A percentile compares a stretch with the other conserved stretches of the same genome.
Evolutionary conservation across 2,329 filamentous ascomycete species (phyloP).

Genomic region (Hypoxylon sp.): DNA sequence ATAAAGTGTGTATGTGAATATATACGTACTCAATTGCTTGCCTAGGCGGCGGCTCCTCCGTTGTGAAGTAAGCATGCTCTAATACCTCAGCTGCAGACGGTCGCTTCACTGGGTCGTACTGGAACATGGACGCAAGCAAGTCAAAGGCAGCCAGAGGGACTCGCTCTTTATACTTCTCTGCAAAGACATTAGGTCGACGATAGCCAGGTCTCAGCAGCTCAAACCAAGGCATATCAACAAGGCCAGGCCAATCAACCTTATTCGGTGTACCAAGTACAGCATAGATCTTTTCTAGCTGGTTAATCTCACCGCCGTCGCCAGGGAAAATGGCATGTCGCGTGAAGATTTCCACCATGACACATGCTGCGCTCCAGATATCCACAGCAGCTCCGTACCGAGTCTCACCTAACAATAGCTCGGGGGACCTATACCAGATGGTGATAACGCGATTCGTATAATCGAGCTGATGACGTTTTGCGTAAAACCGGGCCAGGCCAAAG

Average conservation of each 20-base stretch:
- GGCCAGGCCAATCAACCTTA: constrained; percentile 85
- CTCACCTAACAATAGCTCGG: constrained; percentile 90
- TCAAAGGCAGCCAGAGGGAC: constrained; percentile 87
- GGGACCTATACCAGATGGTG: constrained; percentile 97
- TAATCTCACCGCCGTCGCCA: constrained; percentile 95
- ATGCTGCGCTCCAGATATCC: constrained; percentile 97
- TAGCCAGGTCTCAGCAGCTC: constrained; percentile 87
- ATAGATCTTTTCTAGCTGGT: constrained; percentile 97
- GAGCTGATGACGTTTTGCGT: constrained; percentile 89
- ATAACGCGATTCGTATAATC: constrained; percentile 99
- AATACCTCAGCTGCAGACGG: constrained; percentile 89
- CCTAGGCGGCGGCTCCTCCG: constrained; percentile 81
- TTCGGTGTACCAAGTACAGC: constrained; percentile 90
- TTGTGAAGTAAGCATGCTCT: constrained; percentile 88
- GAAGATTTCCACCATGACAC: constrained; percentile 97
- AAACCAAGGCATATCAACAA: constrained; percentile 98
- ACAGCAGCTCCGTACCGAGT: constrained; percentile 91
- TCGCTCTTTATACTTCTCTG: constrained; percentile 83
- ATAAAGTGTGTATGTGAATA: constrained; percentile 52
- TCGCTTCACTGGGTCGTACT: constrained; percentile 86
- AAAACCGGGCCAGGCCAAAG: constrained; percentile 96
- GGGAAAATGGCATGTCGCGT: constrained; percentile 94
- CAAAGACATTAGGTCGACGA: constrained; percentile 81
- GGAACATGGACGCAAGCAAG: constrained; percentile 86
- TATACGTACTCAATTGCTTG: constrained; percentile 85